Conservation (phyloP, 176 grass and related monocot species). For the Saccharum officinarum region DNA sequence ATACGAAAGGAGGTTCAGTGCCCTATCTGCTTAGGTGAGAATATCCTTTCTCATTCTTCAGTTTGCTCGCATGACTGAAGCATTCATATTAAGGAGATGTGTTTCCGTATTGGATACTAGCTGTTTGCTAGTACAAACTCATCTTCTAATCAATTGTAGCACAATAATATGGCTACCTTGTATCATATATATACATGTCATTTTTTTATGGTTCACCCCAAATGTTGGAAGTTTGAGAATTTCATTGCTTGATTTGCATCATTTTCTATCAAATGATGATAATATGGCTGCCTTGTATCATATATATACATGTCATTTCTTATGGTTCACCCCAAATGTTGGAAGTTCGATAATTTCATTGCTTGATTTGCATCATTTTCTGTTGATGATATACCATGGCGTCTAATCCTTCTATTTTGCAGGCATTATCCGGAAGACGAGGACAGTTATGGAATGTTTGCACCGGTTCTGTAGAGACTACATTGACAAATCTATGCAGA, state of each 20-base stretch:
- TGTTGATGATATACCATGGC: constrained; percentile 1
- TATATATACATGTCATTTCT: too few relatives aligned
- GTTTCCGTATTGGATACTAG: background rate
- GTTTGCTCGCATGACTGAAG: background rate
- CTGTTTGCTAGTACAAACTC: background rate
- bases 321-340: too few relatives aligned
- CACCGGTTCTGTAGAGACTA: constrained; percentile 81
- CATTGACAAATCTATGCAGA: constrained; percentile 76
- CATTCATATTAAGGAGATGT: background rate
- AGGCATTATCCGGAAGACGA: constrained; percentile 80
- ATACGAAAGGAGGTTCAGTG: constrained; percentile 67
- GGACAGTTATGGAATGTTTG: constrained; percentile 83
- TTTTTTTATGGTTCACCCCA: background rate
- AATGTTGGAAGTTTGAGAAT: background rate
- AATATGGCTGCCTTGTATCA: too few relatives aligned
- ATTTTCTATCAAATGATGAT: too few relatives aligned
- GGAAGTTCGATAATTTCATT: constrained; percentile 1
- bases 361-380: constrained; percentile 21
- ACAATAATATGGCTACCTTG: background rate
- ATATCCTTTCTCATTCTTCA: background rate
- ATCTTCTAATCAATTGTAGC: background rate
- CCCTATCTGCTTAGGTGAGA: constrained; percentile 73
- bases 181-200: background rate
- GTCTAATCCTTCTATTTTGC: background rate
- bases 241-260: too few relatives aligned